Evolutionary conservation across 2,329 filamentous ascomycete genomes (phyloP).

Genomic region (Leptographium procerum): DNA sequence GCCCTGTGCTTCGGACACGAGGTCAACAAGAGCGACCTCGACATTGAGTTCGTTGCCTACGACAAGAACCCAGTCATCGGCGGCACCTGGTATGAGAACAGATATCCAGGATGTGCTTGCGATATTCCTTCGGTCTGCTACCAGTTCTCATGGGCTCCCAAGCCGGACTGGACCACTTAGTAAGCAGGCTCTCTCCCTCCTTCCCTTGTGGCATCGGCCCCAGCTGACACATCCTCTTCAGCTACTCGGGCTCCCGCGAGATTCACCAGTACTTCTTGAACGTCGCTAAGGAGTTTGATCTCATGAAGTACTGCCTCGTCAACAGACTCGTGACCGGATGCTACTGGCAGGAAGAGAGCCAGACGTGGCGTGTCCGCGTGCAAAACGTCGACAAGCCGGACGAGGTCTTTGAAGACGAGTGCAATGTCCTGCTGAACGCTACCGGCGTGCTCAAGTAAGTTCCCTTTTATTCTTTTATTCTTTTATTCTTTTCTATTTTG

Average conservation of each 20-base stretch:
- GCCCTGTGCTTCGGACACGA: slow-evolving; percentile 3
- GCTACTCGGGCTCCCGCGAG: slow-evolving; percentile 33
- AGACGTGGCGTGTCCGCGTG: slow-evolving; percentile 1
- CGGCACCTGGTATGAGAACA: slow-evolving; percentile 42
- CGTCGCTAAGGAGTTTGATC: slow-evolving; percentile 4
- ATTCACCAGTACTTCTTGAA: slow-evolving; percentile 22
- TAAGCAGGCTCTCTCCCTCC: neutral
- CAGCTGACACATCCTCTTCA: neutral
- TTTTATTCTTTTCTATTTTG: neutral
- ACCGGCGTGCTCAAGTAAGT: slow-evolving; percentile 33
- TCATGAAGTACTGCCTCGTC: slow-evolving; percentile 2
- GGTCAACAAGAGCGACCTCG: slow-evolving; percentile 1
- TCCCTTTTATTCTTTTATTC: neutral
- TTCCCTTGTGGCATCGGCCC: neutral
- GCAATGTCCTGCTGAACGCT: slow-evolving; percentile 36
- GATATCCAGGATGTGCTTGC: slow-evolving; percentile 16
- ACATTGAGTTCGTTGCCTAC: slow-evolving; percentile 23
- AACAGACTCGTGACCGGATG: neutral
- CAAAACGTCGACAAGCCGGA: neutral
- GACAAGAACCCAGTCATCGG: slow-evolving; percentile 35
- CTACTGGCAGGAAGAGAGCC: slow-evolving; percentile 4
- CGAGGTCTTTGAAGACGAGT: slow-evolving; percentile 22
- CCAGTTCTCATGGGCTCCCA: slow-evolving; percentile 31
- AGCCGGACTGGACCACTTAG: slow-evolving; percentile 41
- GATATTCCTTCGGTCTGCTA: slow-evolving; percentile 15